These are phyloP conservation scores for Trichoderma sp. DNA, from an alignment of 2,329 filamentous ascomycete species.

Conservation along the genomic window DNA sequence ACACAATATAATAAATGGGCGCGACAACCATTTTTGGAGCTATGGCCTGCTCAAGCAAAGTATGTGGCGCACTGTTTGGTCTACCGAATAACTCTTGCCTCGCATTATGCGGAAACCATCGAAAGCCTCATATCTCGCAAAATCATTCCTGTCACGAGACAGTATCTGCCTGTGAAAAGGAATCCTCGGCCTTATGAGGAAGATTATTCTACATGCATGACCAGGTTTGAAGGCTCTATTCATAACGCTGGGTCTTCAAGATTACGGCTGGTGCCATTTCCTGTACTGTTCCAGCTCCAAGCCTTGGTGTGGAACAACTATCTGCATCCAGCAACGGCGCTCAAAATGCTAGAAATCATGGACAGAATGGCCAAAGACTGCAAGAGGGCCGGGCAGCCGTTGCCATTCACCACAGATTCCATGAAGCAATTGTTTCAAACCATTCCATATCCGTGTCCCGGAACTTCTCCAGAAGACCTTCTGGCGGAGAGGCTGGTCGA, in stretches of 20 bases:
- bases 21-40: slow-evolving; percentile 31
- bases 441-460: slow-evolving; percentile 54
- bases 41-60: slow-evolving; percentile 30
- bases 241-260: slow-evolving; percentile 23
- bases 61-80: slow-evolving; percentile 43
- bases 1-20: slow-evolving; percentile 23
- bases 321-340: slow-evolving; percentile 53
- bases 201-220: slow-evolving; percentile 28
- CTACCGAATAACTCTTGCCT: slow-evolving; percentile 36
- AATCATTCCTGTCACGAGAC: slow-evolving; percentile 25
- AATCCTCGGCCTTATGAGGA: slow-evolving; percentile 15
- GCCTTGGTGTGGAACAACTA: slow-evolving; percentile 61
- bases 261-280: slow-evolving; percentile 43
- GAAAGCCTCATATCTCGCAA: slow-evolving; percentile 26
- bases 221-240: slow-evolving; percentile 33
- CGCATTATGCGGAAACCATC: slow-evolving; percentile 16
- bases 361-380: slow-evolving; percentile 29
- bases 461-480: slow-evolving; percentile 42
- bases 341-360: slow-evolving; percentile 45
- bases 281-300: slow-evolving; percentile 59
- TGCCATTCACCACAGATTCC: slow-evolving; percentile 49
- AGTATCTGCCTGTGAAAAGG: slow-evolving; percentile 23
- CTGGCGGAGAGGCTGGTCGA: slow-evolving; percentile 40
- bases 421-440: slow-evolving; percentile 50
- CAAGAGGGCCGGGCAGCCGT: slow-evolving; percentile 25